Percentiles rank a stretch among this genome's conserved stretches.
These are phyloP conservation scores for Stevia rebaudiana DNA, from an alignment of 140 eudicot genomes.

Conservation along the genomic window DNA sequence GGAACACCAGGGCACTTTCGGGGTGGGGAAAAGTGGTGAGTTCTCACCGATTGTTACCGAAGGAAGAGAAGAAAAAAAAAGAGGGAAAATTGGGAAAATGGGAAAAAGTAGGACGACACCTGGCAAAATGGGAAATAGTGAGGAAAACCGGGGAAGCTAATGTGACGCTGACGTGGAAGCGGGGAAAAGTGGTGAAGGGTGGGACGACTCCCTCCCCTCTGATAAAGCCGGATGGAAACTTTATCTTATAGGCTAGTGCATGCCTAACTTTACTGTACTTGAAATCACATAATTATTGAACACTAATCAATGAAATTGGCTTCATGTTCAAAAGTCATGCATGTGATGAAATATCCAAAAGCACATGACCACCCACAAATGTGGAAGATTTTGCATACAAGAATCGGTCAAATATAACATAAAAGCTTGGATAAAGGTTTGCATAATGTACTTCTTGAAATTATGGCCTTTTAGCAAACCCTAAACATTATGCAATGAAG, in stretches of 20 bases:
- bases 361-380: constrained; percentile 17
- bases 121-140: no score
- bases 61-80: no score
- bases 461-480: constrained; percentile 19
- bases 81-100: no score
- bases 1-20: no score
- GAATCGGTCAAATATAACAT: constrained; percentile 10
- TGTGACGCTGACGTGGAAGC: no score
- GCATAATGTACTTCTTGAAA: not conserved
- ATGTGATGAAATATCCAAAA: constrained; percentile 7
- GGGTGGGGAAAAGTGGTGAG: no score
- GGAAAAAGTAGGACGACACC: no score
- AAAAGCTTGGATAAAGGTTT: constrained; percentile 6
- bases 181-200: no score
- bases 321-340: not conserved
- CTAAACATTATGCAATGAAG: constrained; percentile 20
- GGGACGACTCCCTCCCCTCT: no score
- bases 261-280: not conserved
- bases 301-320: not conserved
- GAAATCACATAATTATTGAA: not conserved
- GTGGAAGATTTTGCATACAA: constrained; percentile 23
- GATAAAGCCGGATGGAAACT: no score
- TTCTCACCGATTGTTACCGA: no score
- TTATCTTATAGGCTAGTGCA: constrained; percentile 6
- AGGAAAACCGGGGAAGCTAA: no score